Evolutionary conservation across 306 rosid species (phyloP).

Genomic region (Ormosia emarginata): DNA sequence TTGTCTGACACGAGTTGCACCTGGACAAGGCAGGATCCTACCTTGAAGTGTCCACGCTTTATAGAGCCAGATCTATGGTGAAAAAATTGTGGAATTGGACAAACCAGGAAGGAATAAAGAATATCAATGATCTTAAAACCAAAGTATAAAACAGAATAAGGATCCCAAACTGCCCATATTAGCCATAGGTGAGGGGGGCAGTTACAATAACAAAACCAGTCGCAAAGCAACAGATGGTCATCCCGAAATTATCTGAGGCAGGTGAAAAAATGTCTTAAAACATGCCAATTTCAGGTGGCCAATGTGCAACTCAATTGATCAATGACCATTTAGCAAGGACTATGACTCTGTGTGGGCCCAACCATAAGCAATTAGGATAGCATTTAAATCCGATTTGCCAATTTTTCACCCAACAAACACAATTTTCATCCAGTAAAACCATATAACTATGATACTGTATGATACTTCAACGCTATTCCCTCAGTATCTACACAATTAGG

Average conservation of each 20-base stretch:
- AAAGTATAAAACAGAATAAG: background rate
- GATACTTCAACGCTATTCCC: background rate
- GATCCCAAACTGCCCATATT: background rate
- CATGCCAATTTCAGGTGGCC: background rate
- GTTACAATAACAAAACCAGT: background rate
- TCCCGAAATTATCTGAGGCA: background rate
- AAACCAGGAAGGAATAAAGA: background rate
- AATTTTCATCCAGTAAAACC: background rate
- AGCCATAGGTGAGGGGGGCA: background rate
- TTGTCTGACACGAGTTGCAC: no score
- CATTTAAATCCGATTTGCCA: background rate
- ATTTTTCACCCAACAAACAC: background rate
- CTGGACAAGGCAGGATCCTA: no score
- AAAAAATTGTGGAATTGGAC: background rate
- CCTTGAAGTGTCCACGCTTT: no score
- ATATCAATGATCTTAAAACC: background rate
- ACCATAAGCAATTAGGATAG: background rate
- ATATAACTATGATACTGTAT: background rate
- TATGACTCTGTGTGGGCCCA: background rate
- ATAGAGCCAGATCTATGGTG: background rate
- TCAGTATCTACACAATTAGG: background rate
- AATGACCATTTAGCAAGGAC: background rate
- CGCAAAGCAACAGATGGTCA: background rate
- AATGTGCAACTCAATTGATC: background rate
- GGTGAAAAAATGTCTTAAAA: background rate